These are phyloP conservation scores for Eremothecium gossypii DNA, from an alignment of 1,139 yeast genomes.

Conservation along the genomic window DNA sequence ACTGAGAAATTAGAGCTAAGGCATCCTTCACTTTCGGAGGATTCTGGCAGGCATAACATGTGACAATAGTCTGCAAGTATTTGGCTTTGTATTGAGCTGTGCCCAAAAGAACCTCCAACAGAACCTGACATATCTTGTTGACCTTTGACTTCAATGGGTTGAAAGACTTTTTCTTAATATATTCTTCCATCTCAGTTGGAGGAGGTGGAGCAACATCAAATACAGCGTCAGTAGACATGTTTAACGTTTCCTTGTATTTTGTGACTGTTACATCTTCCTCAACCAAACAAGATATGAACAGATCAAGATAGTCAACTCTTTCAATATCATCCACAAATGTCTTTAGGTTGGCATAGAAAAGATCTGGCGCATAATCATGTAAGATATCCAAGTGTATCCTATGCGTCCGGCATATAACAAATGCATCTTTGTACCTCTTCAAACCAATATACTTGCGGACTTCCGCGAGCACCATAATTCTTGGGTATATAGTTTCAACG, in stretches of 20 bases:
- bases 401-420: slow-evolving; percentile 76
- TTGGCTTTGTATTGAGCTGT: slow-evolving; percentile 44
- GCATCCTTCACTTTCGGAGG: slow-evolving; percentile 83
- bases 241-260: slow-evolving; percentile 70
- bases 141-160: slow-evolving; percentile 49
- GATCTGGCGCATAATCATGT: slow-evolving; percentile 74
- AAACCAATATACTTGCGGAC: slow-evolving; percentile 61
- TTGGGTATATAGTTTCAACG: slow-evolving; percentile 84
- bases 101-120: slow-evolving; percentile 45
- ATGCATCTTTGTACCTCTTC: slow-evolving; percentile 59
- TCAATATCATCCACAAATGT: slow-evolving; percentile 64
- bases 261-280: slow-evolving; percentile 82
- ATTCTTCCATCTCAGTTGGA: slow-evolving; percentile 30
- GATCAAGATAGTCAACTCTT: slow-evolving; percentile 67
- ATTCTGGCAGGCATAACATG: slow-evolving; percentile 85
- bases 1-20: slow-evolving; percentile 47
- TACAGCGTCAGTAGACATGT: slow-evolving; percentile 25
- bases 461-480: slow-evolving; percentile 82
- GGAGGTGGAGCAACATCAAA: slow-evolving; percentile 28
- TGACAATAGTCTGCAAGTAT: slow-evolving; percentile 70
- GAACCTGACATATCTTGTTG: slow-evolving; percentile 65
- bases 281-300: slow-evolving; percentile 76
- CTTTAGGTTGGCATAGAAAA: slow-evolving; percentile 56
- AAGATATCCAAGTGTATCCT: slow-evolving; percentile 84
- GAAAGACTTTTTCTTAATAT: slow-evolving; percentile 32